A percentile compares a stretch with the other conserved stretches of the same genome.
phyloP scores from a whole-genome alignment of 164 flowering plant species.

The Berberis vulgaris region DNA sequence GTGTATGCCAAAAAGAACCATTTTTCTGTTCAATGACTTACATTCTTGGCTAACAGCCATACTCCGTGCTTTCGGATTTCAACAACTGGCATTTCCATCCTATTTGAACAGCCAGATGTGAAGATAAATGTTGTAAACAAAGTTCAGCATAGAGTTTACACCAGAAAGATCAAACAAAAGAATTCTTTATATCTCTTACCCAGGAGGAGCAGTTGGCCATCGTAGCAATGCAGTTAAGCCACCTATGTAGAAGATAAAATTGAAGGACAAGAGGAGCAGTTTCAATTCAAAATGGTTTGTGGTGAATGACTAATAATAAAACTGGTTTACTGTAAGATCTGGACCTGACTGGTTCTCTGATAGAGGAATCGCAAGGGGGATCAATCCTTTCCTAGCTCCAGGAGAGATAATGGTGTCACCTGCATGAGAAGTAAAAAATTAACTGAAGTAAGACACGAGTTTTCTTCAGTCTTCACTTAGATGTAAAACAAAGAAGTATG shows the following conservation, averaged over 20 bases:
- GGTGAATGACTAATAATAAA: conserved; percentile 5
- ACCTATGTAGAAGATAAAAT: conserved; percentile 26
- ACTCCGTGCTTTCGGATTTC: conserved; percentile 76
- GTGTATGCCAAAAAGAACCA: not conserved
- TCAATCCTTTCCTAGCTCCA: conserved; percentile 57
- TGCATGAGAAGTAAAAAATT: conserved; percentile 10
- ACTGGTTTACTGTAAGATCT: conserved; percentile 3
- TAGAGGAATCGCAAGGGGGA: conserved; percentile 71
- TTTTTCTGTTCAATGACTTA: conserved; percentile 19
- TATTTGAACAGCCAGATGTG: conserved; percentile 17
- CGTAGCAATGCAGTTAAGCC: conserved; percentile 65
- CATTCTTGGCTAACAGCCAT: conserved; percentile 88
- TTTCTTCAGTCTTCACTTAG: no score
- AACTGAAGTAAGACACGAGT: no score
- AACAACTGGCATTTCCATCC: conserved; percentile 98
- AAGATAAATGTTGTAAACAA: conserved; percentile 6
- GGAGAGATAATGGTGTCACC: conserved; percentile 72
- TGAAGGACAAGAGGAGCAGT: not conserved
- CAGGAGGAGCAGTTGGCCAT: conserved; percentile 93
- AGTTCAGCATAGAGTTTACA: not conserved
- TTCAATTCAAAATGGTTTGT: not conserved
- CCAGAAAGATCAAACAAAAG: not conserved
- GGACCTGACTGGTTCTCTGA: conserved; percentile 61
- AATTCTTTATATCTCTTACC: conserved; percentile 27
- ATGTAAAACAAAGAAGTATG: no score